phyloP scores from a whole-genome alignment of 176 grass and related monocot species.

The Areca catechu region DNA sequence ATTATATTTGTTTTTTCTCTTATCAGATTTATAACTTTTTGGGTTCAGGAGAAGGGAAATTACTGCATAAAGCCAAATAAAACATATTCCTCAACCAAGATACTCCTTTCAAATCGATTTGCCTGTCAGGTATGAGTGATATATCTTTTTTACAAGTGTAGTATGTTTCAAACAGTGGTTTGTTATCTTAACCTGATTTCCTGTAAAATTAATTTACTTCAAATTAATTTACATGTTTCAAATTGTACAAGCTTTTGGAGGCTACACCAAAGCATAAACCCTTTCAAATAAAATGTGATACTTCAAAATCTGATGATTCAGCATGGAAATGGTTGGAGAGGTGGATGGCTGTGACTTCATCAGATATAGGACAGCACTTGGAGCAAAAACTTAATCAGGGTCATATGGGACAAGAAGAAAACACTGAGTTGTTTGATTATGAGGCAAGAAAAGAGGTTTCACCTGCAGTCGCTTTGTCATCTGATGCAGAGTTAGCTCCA shows the following conservation, averaged over 20 bases:
- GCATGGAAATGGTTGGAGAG: conserved; percentile 94
- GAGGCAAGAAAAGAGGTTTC: conserved; percentile 11
- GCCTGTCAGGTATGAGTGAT: conserved; percentile 54
- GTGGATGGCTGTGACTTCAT: conserved; percentile 50
- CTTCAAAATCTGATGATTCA: conserved; percentile 54
- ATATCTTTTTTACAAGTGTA: not conserved
- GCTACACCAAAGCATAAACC: conserved; percentile 39
- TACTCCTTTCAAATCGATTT: conserved; percentile 74
- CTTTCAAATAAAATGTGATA: conserved; percentile 73
- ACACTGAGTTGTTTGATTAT: conserved; percentile 18
- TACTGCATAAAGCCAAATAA: conserved; percentile 26
- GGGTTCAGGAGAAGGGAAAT: conserved; percentile 15
- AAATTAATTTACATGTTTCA: conserved; percentile 14
- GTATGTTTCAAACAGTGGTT: no score
- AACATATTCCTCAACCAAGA: conserved; percentile 42
- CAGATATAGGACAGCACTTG: conserved; percentile 1
- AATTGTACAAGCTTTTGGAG: conserved; percentile 66
- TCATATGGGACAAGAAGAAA: conserved; percentile 20
- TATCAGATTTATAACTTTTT: not conserved
- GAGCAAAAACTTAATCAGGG: not conserved
- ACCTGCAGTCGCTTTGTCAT: conserved; percentile 10
- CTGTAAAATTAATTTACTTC: conserved; percentile 7
- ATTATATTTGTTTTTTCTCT: conserved; percentile 4
- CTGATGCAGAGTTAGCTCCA: conserved; percentile 26
- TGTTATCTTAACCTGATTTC: not conserved